A percentile compares a stretch with the other conserved stretches of the same genome.
Evolutionary conservation across 2,329 filamentous ascomycete genomes (phyloP).

Genomic region (Lithohypha guttulata): DNA sequence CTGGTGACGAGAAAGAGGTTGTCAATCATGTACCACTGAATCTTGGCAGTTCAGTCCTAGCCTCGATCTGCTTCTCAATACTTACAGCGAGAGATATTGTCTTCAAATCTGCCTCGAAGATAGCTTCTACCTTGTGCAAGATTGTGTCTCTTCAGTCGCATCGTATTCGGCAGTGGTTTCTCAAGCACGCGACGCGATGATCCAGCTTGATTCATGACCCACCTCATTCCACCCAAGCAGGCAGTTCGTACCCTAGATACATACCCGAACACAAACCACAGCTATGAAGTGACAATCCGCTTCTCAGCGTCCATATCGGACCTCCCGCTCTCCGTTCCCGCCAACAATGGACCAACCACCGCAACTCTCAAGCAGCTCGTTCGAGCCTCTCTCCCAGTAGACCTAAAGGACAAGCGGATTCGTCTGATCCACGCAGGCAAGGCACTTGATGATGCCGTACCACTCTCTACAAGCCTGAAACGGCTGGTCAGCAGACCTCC

Average conservation of each 20-base stretch:
- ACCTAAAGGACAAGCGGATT: conserved; percentile 57
- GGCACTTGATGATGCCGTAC: conserved; percentile 63
- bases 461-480: conserved; percentile 58
- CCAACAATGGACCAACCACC: conserved; percentile 54
- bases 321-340: conserved; percentile 65
- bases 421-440: conserved; percentile 86
- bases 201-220: conserved; percentile 5
- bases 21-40: too few relatives aligned
- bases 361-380: conserved; percentile 73
- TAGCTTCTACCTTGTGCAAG: too few relatives aligned
- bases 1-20: too few relatives aligned
- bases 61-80: too few relatives aligned
- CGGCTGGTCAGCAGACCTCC: conserved; percentile 44
- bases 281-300: conserved; percentile 70
- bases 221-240: conserved; percentile 2
- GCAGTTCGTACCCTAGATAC: conserved; percentile 2
- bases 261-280: conserved; percentile 1
- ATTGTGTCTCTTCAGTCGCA: too few relatives aligned
- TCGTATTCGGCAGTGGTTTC: too few relatives aligned
- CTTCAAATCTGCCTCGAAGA: too few relatives aligned
- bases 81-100: too few relatives aligned
- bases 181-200: not conserved
- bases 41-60: too few relatives aligned
- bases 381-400: conserved; percentile 55
- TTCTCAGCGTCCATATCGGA: conserved; percentile 82